Evolutionary conservation across 164 flowering plant species (phyloP).

Genomic region (Umbilicus rupestris): DNA sequence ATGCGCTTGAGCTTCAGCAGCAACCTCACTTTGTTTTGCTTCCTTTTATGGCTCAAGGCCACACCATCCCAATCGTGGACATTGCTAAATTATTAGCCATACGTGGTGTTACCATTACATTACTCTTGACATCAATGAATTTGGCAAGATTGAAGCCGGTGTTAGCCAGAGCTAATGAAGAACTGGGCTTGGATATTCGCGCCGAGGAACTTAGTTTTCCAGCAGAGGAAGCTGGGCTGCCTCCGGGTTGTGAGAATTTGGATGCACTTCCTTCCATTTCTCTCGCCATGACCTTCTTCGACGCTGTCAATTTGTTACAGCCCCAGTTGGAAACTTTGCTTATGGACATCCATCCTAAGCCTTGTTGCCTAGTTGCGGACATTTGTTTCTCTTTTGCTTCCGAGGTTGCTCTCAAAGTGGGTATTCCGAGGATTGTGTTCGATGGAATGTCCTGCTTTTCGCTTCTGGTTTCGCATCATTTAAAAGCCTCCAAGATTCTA

Average conservation of each 20-base stretch:
- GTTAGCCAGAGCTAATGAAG: constrained; percentile 13
- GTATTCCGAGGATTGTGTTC: constrained; percentile 28
- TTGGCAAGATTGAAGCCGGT: constrained; percentile 15
- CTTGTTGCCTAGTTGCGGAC: constrained; percentile 27
- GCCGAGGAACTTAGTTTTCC: constrained; percentile 21
- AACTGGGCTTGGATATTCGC: constrained; percentile 16
- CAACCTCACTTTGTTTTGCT: constrained; percentile 22
- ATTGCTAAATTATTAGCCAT: constrained; percentile 24
- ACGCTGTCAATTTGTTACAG: constrained; percentile 11
- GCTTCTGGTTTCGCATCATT: constrained; percentile 8
- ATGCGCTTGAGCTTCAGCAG: background rate
- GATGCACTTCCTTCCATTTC: constrained; percentile 16
- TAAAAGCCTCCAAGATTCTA: constrained; percentile 1
- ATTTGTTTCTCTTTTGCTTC: constrained; percentile 18
- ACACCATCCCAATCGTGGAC: constrained; percentile 33
- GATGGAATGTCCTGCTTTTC: constrained; percentile 22
- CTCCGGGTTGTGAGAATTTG: constrained; percentile 23
- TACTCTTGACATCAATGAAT: constrained; percentile 27
- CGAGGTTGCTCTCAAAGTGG: constrained; percentile 14
- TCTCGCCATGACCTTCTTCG: constrained; percentile 13
- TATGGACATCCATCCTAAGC: constrained; percentile 9
- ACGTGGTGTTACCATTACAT: constrained; percentile 19
- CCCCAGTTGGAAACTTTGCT: constrained; percentile 11
- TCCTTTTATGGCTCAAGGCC: constrained; percentile 30
- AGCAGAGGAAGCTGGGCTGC: constrained; percentile 17